Base-by-base conservation (phyloP, 2,329 filamentous ascomycete genomes). In the Furcasterigmium furcatum region DNA sequence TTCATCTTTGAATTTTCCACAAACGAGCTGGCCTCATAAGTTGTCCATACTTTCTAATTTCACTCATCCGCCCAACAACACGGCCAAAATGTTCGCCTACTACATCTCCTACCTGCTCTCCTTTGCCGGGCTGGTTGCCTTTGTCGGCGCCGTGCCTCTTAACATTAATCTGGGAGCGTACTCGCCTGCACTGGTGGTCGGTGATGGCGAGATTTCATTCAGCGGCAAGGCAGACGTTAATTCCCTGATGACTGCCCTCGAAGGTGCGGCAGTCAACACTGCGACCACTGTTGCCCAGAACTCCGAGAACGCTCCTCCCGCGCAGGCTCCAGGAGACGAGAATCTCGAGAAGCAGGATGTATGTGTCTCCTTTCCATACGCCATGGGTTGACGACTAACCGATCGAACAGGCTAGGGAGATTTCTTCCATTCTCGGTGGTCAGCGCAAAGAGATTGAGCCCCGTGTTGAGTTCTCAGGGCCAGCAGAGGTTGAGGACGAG, bases 401-500 rank as follows among this genome's bases (percentile, higher is more conserved):
- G 18, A 22, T 47, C 16, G 9, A 9, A 5, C 21, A 66, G 67
- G 65, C 68, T 10, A 55, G 67, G 29, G 66, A 71, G 50, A 71
- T 73, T 44, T 62, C 69, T 38, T 57, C 62, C 14, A 65, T 75
- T 27, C 70, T 74, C 52, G 72, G 71, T 24, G 67, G 74, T 18
- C 19, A 42, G 62, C 71, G 71, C 54, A 75, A 74, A 61, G 67
- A 72, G 52, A 73, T 75, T 52, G 66, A 68, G 20, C 72, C 72
- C 20, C 69, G 72, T 10, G 55, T 58, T 22, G 49, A 38, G 38
- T 35, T 41, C 46, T 51, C 47, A 55, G 53, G 41, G 39, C 57
- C 18, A 52, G 57, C 29, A 54, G 55, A 43, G 18, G 38, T 42
- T 43, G 16, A 34, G 61, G 71, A 70, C 54, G 74, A 74, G 61